Evolutionary conservation across 805 yeast genomes (phyloP), one percentile per base, ranked within the genome.

Genomic region (Yarrowia sp.): DNA sequence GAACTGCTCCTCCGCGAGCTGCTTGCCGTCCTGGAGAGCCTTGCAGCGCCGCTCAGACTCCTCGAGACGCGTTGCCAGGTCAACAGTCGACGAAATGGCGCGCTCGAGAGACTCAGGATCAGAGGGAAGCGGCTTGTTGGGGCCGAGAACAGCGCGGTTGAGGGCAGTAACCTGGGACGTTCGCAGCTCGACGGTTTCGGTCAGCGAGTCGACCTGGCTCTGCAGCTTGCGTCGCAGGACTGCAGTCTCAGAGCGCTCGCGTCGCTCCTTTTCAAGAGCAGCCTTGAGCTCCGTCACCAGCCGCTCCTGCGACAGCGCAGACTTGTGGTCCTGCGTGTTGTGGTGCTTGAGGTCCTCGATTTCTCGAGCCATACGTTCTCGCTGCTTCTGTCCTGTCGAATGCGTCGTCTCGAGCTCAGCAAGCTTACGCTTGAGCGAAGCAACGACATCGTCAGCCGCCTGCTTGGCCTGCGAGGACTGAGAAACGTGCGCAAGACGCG

Each of bases 11-110:
- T 67, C 67, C 1, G 69, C 62, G 8, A 69, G 62, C 8, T 62
- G 64, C 38, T 63, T 61, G 4, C 38, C 62, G 24, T 68, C 69
- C 42, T 68, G 70, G 8, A 68, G 65, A 31, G 63, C 65, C 55
- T 67, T 67, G 24, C 70, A 65, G 12, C 64, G 67, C 25, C 68
- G 69, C 61, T 74, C 75, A 21, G 71, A 63, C 36, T 71, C 71
- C 39, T 69, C 71, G 14, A 73, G 68, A 44, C 67, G 64, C 19
- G 67, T 53, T 3, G 70, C 69, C 31, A 70, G 59, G 33, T 67
- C 72, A n/a, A 69, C 68, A 19, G 63, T 32, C 35, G 84, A 87
- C 65, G 82, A 81, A 6, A 85, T 78, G 22, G 66, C 62, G n/a
- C 44, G 16, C 25, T 58, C 63, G 10, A 58, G 53, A 6, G 58